Evolutionary conservation across 345 rosid species (phyloP), one percentile per base, ranked within the genome.

Genomic region (Cardiospermum halicacabum): DNA sequence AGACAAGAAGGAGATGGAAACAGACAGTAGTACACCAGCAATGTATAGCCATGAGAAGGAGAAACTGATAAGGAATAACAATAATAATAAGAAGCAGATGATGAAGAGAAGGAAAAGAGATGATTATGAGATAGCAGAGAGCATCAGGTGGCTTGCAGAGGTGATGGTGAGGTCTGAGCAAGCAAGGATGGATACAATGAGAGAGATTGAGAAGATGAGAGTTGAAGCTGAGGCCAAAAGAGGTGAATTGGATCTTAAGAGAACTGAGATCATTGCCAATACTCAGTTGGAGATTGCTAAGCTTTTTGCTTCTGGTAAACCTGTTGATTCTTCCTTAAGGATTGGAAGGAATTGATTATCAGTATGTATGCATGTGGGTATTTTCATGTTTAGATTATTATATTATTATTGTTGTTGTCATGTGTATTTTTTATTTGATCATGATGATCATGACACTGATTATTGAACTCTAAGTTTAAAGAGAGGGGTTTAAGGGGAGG

Each of bases 241-340:
- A 72, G 84, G 84, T 9, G 97, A 93, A 76, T 78, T 88, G 81
- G 98, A 93, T 53, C 82, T 93, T 59, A 93, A 86, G 76, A 83
- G 97, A 67, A 88, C 96, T 5, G 92, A 93, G 80, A 90, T 93
- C 63, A 74, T 93, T 49, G 94, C 98, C 19, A 90, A 74, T 64
- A 86, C 98, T 3, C 98, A 93, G 56, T n/a, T 93, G 57, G 97
- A 93, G 78, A 90, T 93, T 64, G 97, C 98, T 32, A 85, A 73
- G 79, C 75, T 93, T 53, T 85, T 90, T 70, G 91, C 66, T 24
- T 62, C 25, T 4, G 59, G 56, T 3, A 84, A 86, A 74, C 80
- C 72, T 21, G 80, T 86, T 62, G 98, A 89, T 80, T 77, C 98
- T 72, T 88, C 96, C 30, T 72, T 88, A 13, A 78, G 96, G 72